A percentile compares a stretch with the other conserved stretches of the same genome.
Evolutionary conservation across 495 filamentous ascomycete genomes (phyloP).

Genomic region (Pseudomonodictys pantanalensis): DNA sequence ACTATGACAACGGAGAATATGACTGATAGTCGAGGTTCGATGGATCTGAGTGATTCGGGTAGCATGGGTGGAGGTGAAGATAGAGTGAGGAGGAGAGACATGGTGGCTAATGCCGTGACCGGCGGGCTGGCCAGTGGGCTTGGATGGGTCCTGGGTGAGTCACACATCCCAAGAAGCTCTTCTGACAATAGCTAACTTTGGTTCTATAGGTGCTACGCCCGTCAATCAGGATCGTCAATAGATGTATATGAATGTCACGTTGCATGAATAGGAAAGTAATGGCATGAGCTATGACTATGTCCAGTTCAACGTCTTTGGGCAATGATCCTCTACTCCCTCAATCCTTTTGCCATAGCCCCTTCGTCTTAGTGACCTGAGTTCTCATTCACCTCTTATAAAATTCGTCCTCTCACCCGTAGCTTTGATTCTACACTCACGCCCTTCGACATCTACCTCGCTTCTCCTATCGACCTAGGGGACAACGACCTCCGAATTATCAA

Average conservation of each 20-base stretch:
- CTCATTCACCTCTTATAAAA: no score
- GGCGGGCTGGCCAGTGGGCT: conserved; percentile 42
- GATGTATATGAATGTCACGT: no score
- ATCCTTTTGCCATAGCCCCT: no score
- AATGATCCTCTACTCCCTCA: no score
- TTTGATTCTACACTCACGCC: no score
- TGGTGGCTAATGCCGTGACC: conserved; percentile 43
- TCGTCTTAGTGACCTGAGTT: no score
- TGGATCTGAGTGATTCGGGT: conserved; percentile 31
- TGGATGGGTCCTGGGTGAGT: conserved; percentile 44
- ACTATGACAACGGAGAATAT: background rate
- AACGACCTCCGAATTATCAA: no score
- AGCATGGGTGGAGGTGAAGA: conserved; percentile 31
- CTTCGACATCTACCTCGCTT: no score
- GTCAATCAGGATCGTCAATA: conserved; percentile 3
- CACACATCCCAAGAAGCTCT: background rate
- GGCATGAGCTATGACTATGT: no score
- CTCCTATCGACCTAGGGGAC: no score
- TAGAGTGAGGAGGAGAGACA: conserved; percentile 44
- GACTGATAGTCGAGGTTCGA: conserved; percentile 7
- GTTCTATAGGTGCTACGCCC: conserved; percentile 13
- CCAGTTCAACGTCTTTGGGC: no score
- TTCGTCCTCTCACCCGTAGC: background rate
- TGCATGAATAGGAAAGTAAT: no score
- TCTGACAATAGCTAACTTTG: background rate